These are phyloP conservation scores for Stramenopiles sp. DNA, from an alignment of 352 stramenopile species.

Conservation along the genomic window DNA sequence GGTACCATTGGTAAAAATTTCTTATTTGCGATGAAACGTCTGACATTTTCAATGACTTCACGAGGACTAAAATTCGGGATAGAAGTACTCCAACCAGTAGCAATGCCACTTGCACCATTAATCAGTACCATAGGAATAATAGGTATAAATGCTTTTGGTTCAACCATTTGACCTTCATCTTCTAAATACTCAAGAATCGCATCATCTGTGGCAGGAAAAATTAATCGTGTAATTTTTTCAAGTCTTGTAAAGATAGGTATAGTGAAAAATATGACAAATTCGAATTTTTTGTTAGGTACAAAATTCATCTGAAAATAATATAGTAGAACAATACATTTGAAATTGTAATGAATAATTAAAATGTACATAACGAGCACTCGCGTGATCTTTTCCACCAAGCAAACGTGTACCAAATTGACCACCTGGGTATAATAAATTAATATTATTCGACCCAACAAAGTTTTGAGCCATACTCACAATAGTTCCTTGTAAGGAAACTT, in stretches of 20 bases:
- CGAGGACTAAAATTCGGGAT: conserved; percentile 76
- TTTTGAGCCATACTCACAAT: conserved; percentile 97
- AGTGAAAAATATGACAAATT: too few species aligned
- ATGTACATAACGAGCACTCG: conserved; percentile 69
- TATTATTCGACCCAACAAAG: conserved; percentile 88
- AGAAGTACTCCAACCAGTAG: conserved; percentile 77
- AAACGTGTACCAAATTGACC: conserved; percentile 95
- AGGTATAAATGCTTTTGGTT: conserved; percentile 84
- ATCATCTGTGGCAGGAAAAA: conserved; percentile 95
- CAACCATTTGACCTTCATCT: conserved; percentile 86
- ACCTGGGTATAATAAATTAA: conserved; percentile 75
- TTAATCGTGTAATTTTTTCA: conserved; percentile 57
- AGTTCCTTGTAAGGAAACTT: conserved; percentile 75
- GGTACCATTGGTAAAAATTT: conserved; percentile 26
- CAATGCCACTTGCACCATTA: conserved; percentile 93
- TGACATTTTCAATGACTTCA: conserved; percentile 71
- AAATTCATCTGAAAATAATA: too few species aligned
- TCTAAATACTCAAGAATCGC: conserved; percentile 70
- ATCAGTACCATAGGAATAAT: conserved; percentile 76
- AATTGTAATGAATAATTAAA: too few species aligned
- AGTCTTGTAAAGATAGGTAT: conserved; percentile 96
- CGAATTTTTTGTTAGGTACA: too few species aligned
- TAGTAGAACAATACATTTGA: too few species aligned
- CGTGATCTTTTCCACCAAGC: conserved; percentile 86
- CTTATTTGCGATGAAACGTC: conserved; percentile 24